phyloP scores from a whole-genome alignment of 495 filamentous ascomycete species.

The Rhypophila decipiens region DNA sequence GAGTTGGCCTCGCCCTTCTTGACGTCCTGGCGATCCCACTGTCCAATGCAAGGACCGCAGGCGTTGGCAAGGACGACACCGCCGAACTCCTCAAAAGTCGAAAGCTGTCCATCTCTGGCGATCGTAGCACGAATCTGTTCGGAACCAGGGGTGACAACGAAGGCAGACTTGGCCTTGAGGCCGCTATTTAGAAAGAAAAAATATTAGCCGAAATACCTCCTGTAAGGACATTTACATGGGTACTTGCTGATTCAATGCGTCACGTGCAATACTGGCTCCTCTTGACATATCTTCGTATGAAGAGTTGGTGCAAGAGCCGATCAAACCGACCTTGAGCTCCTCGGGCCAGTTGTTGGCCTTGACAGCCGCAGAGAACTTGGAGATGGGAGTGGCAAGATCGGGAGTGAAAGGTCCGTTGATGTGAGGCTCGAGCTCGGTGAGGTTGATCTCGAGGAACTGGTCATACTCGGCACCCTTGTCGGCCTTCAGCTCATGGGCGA shows the following conservation, averaged over 20 bases:
- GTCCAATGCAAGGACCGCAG: constrained; percentile 73
- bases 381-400: constrained; percentile 95
- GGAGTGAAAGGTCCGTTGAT: constrained; percentile 99
- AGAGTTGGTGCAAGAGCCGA: constrained; percentile 99
- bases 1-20: constrained; percentile 93
- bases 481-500: constrained; percentile 79
- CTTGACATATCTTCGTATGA: constrained; percentile 99
- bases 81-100: constrained; percentile 96
- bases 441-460: constrained; percentile 91
- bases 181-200: constrained; percentile 88
- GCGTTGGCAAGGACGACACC: constrained; percentile 95
- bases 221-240: too few species aligned
- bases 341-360: constrained; percentile 94
- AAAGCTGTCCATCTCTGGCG: constrained; percentile 86
- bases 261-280: constrained; percentile 86
- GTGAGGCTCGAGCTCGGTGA: constrained; percentile 90
- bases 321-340: constrained; percentile 92
- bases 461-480: constrained; percentile 96
- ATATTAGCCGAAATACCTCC: too few species aligned
- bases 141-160: constrained; percentile 93
- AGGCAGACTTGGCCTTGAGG: constrained; percentile 86
- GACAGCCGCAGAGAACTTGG: constrained; percentile 92
- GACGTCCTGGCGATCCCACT: constrained; percentile 93
- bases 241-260: too few species aligned
- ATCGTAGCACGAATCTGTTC: constrained; percentile 98